Percentiles rank a stretch among this genome's conserved stretches.
Evolutionary conservation across 495 filamentous ascomycete genomes (phyloP).

Genomic region (Niebla homalea): DNA sequence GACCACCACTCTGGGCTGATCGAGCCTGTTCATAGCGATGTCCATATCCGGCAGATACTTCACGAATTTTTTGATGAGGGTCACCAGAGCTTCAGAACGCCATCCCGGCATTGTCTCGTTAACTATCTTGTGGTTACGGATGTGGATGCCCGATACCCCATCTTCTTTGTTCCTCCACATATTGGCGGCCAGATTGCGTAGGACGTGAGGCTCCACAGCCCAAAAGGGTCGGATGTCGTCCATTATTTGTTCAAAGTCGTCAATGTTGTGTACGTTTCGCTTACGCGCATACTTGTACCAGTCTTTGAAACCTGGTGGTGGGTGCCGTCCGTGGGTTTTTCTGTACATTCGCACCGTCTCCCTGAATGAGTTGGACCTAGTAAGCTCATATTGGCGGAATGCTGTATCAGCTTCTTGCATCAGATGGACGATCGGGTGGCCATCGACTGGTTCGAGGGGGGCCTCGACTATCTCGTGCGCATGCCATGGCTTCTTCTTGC

Average conservation of each 20-base stretch:
- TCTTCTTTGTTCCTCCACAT: constrained; percentile 32
- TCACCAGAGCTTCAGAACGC: constrained; percentile 48
- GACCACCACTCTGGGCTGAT: constrained; percentile 54
- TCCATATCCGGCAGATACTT: constrained; percentile 58
- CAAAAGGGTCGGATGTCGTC: constrained; percentile 62
- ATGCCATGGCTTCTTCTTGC: constrained; percentile 17
- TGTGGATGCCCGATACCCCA: constrained; percentile 41
- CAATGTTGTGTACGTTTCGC: constrained; percentile 46
- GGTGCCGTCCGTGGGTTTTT: constrained; percentile 49
- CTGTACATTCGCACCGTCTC: constrained; percentile 50
- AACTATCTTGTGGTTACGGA: constrained; percentile 43
- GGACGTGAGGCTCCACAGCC: constrained; percentile 41
- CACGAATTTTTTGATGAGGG: constrained; percentile 43
- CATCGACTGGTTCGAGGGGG: constrained; percentile 15
- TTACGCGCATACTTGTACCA: constrained; percentile 57
- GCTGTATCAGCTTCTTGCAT: constrained; percentile 21
- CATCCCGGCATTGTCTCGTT: constrained; percentile 43
- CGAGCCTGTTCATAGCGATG: constrained; percentile 53
- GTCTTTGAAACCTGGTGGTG: constrained; percentile 56
- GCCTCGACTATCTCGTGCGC: constrained; percentile 9
- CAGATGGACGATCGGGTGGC: constrained; percentile 20
- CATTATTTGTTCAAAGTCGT: constrained; percentile 61
- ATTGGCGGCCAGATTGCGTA: constrained; percentile 37
- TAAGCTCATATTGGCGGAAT: constrained; percentile 17
- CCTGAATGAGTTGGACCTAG: constrained; percentile 33